Base-by-base conservation (phyloP, 106 monocot genomes). In the Phalaenopsis equestris region DNA sequence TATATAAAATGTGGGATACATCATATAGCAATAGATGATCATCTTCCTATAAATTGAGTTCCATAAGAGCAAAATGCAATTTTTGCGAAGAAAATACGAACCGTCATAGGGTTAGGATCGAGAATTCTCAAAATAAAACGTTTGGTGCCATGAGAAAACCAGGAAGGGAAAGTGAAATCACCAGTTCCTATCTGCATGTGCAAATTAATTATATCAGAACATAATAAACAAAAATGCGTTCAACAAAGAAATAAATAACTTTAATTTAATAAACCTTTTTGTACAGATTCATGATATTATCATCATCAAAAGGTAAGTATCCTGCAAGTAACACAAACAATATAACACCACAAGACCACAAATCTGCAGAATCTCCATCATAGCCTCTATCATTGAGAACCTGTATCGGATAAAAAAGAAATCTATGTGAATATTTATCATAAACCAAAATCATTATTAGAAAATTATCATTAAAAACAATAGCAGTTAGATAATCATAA, bases 301-400 rank as follows among this genome's bases (percentile, higher is more conserved):
- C 79, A 86, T 95, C 95, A 87, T 92, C 95, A 84, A 92, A 95
- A 84, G 95, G 95, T 80, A 95, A 92, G 85, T 92, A 95, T 56
- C 95, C 95, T 86, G 95, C 90, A 75, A 95, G 95, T 80, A 95
- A 81, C 65, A 95, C 92, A 80, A 95, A 95, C 1, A 95, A 84
- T 75, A 95, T 86, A 36, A 95, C 95, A n/a, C 95, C 95, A 76
- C 95, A 95, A 39, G 95, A 95, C 95, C 95, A 95, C 38, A 95
- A 78, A 76, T 95, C 95, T 45, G 95, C 95, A 30, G 92, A 90
- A 64, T 85, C 90, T 48, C 94, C 94, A 85, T 94, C 90, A 87
- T 94, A 94, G 24, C 94, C 94, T 88, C 85, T 85, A 76, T 94
- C 91, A 75, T 89, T 79, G 9, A 92, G 87, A 41, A 95, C 95